Evolutionary conservation across 345 rosid genomes (phyloP).

Genomic region (Leavenworthia alabamica): DNA sequence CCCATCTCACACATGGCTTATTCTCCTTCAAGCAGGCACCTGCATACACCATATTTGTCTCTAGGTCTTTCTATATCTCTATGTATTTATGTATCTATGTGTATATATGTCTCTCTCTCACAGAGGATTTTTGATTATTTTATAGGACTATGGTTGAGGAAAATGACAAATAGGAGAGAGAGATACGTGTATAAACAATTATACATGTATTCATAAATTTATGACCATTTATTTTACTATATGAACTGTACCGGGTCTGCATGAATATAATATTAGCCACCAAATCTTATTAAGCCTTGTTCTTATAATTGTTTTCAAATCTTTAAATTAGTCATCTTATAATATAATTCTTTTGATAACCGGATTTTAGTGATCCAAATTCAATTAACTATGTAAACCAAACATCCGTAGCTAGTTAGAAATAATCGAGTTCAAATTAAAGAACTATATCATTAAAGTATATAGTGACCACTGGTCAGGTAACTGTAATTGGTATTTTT

Average conservation of each 20-base stretch:
- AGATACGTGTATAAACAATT: neutral
- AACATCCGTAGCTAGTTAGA: neutral
- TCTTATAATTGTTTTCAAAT: neutral
- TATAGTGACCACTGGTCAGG: neutral
- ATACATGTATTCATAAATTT: neutral
- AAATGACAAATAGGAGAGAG: constrained; percentile 28
- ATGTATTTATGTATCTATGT: neutral
- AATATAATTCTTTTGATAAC: neutral
- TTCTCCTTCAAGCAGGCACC: constrained; percentile 53
- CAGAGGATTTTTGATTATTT: constrained; percentile 7
- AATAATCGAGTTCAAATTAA: neutral
- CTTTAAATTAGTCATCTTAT: neutral
- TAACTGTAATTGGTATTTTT: neutral
- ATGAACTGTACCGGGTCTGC: neutral
- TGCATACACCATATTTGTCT: constrained; percentile 34
- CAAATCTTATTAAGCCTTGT: constrained; percentile 1
- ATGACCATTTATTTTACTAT: constrained; percentile 14
- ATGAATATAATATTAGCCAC: neutral
- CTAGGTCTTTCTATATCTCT: constrained; percentile 17
- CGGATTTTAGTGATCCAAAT: neutral
- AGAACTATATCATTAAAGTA: neutral
- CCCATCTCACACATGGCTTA: constrained; percentile 69
- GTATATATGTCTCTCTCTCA: neutral
- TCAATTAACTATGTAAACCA: neutral
- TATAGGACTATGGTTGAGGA: constrained; percentile 16